Evolutionary conservation across 2,329 filamentous ascomycete species (phyloP), one percentile per base, ranked within the genome.

Genomic region (Davidsoniella neocaledoniae): DNA sequence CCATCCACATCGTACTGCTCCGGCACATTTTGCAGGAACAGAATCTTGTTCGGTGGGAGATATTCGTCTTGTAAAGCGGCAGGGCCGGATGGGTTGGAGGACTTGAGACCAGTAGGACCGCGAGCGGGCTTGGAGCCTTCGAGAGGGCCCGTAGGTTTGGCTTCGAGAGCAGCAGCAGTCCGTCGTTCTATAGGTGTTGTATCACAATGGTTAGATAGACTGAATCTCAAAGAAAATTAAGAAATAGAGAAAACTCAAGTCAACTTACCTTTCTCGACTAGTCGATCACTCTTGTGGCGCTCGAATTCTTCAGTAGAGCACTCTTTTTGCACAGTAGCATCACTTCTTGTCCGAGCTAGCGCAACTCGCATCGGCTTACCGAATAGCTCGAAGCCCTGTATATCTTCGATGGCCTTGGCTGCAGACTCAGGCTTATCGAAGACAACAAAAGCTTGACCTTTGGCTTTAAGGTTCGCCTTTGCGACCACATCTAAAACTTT

Each of bases 61-160:
- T 94, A 96, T 67, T 98, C 91, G 74, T 96, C 91, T n/a, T 88
- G 87, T 16, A 96, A 81, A 50, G 87, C 81, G 9, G 83, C 73
- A 3, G 81, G 72, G 1, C 78, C 72, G 12, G 77, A 71, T 5
- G 78, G 73, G 52, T 77, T 78, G 1, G 81, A 83, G 4, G 84
- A 77, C 63, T 93, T 93, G 68, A 90, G 76, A 33, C 85, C 85
- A 0, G 62, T 60, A 21, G 76, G 70, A 40, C 79, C 78, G 58
- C 79, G 75, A 14, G 51, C 50, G 3, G 61, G 57, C 39, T 61
- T 62, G n/a, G 76, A 73, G 14, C 80, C 72, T 49, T 76, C 68
- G 0, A 82, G 77, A 23, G 61, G 66, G 16, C 73, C 67, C 14
- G 64, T 61, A 51, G 79, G 81, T 64, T 83, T 83, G 61, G 87